Conservation (phyloP, 1,284 basidiomycete species). For the Cutaneotrichosporon cyanovorans region DNA sequence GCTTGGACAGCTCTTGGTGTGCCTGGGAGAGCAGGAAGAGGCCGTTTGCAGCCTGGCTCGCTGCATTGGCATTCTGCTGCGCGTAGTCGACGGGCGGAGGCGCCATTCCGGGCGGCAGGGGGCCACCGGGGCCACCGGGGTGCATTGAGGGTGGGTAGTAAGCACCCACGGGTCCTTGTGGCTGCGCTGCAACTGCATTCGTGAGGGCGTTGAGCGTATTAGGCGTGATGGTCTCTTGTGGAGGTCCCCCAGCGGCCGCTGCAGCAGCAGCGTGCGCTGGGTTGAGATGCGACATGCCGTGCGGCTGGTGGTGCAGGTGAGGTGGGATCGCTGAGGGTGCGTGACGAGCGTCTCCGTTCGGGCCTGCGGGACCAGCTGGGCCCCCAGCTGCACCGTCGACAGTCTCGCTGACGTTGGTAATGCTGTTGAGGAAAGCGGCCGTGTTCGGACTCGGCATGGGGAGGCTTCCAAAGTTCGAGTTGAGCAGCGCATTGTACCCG, state of each 20-base stretch:
- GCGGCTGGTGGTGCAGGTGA: slow-evolving; percentile 18
- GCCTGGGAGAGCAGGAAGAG: slow-evolving; percentile 88
- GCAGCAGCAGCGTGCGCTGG: slow-evolving; percentile 20
- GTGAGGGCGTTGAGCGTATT: slow-evolving; percentile 78
- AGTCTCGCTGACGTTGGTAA: slow-evolving; percentile 56
- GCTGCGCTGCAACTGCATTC: slow-evolving; percentile 51
- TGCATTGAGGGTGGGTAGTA: slow-evolving; percentile 22
- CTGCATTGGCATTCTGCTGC: slow-evolving; percentile 42
- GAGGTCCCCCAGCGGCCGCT: slow-evolving; percentile 6
- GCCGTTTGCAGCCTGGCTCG: slow-evolving; percentile 66
- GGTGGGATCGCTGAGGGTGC: slow-evolving; percentile 24
- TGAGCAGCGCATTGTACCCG: slow-evolving; percentile 41
- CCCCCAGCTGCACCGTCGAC: slow-evolving; percentile 12
- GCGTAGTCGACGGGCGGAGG: slow-evolving; percentile 31
- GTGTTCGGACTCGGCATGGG: slow-evolving; percentile 84
- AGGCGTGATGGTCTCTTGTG: slow-evolving; percentile 69
- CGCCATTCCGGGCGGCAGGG: slow-evolving; percentile 6
- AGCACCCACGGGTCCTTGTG: slow-evolving; percentile 12
- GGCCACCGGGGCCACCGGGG: slow-evolving; percentile 12
- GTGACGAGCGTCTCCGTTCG: slow-evolving; percentile 3
- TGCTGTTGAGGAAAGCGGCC: slow-evolving; percentile 80
- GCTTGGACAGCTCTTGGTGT: slow-evolving; percentile 91
- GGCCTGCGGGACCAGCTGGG: not conserved
- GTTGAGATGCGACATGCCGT: slow-evolving; percentile 29
- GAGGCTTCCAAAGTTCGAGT: slow-evolving; percentile 37